Evolutionary conservation across 805 yeast species (phyloP).

Genomic region (Metschnikowia chrysomelidarum): DNA sequence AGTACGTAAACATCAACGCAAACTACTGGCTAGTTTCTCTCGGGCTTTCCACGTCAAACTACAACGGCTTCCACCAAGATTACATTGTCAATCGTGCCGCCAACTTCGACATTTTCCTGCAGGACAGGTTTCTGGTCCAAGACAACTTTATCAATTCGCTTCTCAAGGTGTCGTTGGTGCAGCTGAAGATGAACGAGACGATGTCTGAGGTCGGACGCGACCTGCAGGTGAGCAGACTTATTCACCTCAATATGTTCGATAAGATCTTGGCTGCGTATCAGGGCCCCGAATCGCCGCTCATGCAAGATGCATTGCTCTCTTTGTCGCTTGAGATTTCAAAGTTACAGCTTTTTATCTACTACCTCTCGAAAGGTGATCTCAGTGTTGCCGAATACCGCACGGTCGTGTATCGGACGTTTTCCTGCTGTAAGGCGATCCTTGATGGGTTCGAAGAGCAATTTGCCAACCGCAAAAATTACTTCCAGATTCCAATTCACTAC

Average conservation of each 20-base stretch:
- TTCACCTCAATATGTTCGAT: conserved; percentile 44
- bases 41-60: conserved; percentile 33
- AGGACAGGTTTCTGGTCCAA: conserved; percentile 11
- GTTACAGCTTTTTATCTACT: conserved; percentile 37
- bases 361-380: conserved; percentile 28
- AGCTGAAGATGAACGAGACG: conserved; percentile 39
- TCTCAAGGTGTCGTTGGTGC: conserved; percentile 33
- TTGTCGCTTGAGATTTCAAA: conserved; percentile 37
- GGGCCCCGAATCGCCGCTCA: conserved; percentile 18
- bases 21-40: conserved; percentile 42
- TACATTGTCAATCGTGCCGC: conserved; percentile 36
- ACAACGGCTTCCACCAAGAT: conserved; percentile 30
- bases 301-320: conserved; percentile 24
- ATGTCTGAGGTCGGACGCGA: conserved; percentile 31
- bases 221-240: conserved; percentile 30
- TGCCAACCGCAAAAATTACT: conserved; percentile 19
- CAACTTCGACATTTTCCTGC: conserved; percentile 24
- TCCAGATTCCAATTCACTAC: conserved; percentile 41
- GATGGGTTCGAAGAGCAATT: conserved; percentile 25
- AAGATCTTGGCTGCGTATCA: conserved; percentile 33
- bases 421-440: conserved; percentile 29
- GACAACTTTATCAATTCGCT: conserved; percentile 27
- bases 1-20: conserved; percentile 41
- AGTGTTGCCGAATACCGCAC: conserved; percentile 27
- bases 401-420: conserved; percentile 27